Conservation (phyloP, 2,329 filamentous ascomycete species). For the Aureobasidium namibiae region DNA sequence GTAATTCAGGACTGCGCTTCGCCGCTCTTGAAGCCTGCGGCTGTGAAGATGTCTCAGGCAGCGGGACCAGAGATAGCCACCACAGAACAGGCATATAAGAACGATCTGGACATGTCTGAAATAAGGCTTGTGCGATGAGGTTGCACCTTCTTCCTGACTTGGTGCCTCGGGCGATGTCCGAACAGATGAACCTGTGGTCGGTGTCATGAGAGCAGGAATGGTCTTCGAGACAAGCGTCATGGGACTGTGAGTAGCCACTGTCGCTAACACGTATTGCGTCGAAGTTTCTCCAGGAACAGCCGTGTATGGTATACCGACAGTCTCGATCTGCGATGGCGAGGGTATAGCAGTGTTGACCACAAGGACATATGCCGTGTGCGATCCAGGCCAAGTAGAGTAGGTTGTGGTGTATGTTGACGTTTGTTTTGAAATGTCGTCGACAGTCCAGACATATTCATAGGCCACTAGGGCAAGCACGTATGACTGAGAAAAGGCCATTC, state of each 20-base stretch:
- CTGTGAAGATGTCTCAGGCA: not conserved
- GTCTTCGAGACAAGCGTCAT: not conserved
- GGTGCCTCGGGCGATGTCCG: too few relatives aligned
- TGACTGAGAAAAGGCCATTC: not conserved
- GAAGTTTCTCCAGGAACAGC: not conserved
- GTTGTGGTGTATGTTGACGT: not conserved
- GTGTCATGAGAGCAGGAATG: not conserved
- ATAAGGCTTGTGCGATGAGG: not conserved
- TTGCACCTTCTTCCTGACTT: not conserved
- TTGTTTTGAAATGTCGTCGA: not conserved
- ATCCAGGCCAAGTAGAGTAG: not conserved
- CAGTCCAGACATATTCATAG: not conserved
- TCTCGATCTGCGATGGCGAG: not conserved
- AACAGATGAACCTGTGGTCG: not conserved
- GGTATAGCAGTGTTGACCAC: not conserved
- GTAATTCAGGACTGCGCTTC: not conserved
- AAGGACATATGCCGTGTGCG: not conserved
- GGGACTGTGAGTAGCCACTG: not conserved
- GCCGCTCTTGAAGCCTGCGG: not conserved
- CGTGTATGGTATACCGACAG: not conserved
- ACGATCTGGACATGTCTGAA: not conserved
- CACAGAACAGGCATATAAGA: not conserved
- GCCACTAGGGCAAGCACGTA: not conserved
- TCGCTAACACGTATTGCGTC: not conserved
- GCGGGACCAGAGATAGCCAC: not conserved